Evolutionary conservation across 2,329 filamentous ascomycete genomes (phyloP), one percentile per base, ranked within the genome.

Genomic region (Colletotrichum musae): DNA sequence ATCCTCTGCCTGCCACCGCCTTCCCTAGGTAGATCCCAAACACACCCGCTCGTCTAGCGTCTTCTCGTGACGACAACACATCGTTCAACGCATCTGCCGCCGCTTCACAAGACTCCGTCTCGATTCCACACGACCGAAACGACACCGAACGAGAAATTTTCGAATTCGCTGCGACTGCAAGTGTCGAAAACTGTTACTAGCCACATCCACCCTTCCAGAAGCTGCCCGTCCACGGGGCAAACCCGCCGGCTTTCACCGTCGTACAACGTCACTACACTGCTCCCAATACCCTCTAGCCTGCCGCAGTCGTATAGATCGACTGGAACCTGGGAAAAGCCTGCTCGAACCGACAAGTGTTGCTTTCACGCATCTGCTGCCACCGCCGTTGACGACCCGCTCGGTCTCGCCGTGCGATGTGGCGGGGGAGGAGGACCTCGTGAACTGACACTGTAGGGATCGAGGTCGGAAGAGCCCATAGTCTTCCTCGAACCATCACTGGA

Each of bases 391-490:
- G 71, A 63, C 71, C 71, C 47, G 15, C 41, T 57, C 21, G 71
- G 69, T 71, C 75, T 79, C 74, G 73, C 76, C 74, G 79, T 82
- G 82, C 80, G 80, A 84, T 84, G 84, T 76, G 80, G 83, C 70
- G 76, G 82, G 80, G 79, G 80, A 78, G 79, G 80, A 77, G 76
- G 78, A 80, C 75, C 74, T 77, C 73, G 77, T 80, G 77, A 81
- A 79, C 75, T 79, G 73, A 74, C 71, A 73, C 68, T 70, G 73
- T 74, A 74, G 76, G 77, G 76, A 77, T 79, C 77, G 74, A 76
- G 77, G 77, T 78, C 73, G 67, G 73, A 77, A 74, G 69, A 71
- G 64, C 54, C 62, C 64, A 28, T 45, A 58, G 58, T 65, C 64
- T 58, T 69, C 64, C 58, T 64, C 58, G 68, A 67, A 43, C 45